Conservation (phyloP, 768 basidiomycete genomes). For the Epithele typhae region DNA sequence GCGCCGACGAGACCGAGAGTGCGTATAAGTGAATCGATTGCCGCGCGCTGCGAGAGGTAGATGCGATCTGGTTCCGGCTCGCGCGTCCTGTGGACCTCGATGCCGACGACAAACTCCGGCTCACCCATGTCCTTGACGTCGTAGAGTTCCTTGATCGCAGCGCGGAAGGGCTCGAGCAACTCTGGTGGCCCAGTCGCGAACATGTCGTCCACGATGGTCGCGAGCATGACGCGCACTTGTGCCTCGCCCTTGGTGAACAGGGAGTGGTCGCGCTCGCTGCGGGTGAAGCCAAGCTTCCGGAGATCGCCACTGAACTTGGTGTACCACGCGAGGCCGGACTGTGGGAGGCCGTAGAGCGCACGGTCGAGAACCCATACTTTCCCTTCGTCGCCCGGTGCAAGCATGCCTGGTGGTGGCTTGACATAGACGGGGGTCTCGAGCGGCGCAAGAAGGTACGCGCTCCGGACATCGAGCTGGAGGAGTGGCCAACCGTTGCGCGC, state of each 20-base stretch:
- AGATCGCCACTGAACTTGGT: conserved; percentile 4
- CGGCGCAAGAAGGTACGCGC: conserved; percentile 24
- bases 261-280: conserved; percentile 7
- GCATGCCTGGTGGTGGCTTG: conserved; percentile 1
- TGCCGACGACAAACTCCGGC: conserved; percentile 15
- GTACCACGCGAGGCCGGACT: conserved; percentile 20
- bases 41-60: conserved; percentile 28
- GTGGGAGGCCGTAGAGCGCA: conserved; percentile 27
- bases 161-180: not conserved
- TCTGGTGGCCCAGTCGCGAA: not conserved
- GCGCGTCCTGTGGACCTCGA: conserved; percentile 16
- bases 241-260: conserved; percentile 2
- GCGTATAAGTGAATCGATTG: conserved; percentile 26
- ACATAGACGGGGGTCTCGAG: conserved; percentile 16
- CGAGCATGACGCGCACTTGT: conserved; percentile 1
- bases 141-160: not conserved
- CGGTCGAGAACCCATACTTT: conserved; percentile 12
- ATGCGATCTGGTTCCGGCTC: conserved; percentile 19
- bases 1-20: conserved; percentile 24
- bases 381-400: conserved; percentile 2
- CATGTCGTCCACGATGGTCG: conserved; percentile 17
- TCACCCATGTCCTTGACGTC: conserved; percentile 16
- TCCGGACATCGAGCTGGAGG: conserved; percentile 31
- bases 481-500: conserved; percentile 22
- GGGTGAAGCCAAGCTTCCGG: conserved; percentile 5